Percentiles rank a stretch among this genome's conserved stretches.
Conservation (phyloP, 495 filamentous ascomycete genomes). For the Lasiosphaeris hirsuta region DNA sequence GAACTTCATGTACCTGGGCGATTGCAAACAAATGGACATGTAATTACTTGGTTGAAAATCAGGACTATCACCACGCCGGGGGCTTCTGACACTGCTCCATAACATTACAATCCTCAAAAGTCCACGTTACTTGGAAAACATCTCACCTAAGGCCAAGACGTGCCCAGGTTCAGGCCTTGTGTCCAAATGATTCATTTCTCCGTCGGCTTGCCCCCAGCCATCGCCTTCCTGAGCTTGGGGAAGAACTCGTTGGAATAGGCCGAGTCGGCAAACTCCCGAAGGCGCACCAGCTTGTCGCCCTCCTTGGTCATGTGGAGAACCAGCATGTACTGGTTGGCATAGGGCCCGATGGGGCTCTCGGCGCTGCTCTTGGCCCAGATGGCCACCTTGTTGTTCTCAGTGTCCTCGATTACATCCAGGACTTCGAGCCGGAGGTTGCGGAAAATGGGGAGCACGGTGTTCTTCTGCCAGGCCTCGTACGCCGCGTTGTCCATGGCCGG, state of each 20-base stretch:
- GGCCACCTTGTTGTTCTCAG: slow-evolving; percentile 6
- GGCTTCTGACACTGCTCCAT: too few relatives aligned
- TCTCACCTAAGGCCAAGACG: too few relatives aligned
- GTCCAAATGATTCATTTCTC: too few relatives aligned
- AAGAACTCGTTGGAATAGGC: not conserved
- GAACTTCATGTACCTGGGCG: too few relatives aligned
- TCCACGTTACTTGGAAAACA: too few relatives aligned
- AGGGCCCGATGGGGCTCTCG: slow-evolving; percentile 7
- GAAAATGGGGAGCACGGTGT: not conserved
- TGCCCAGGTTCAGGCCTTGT: too few relatives aligned
- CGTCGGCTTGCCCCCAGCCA: too few relatives aligned
- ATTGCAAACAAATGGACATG: too few relatives aligned
- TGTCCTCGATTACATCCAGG: slow-evolving; percentile 9
- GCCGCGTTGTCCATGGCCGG: slow-evolving; percentile 7
- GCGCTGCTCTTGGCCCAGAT: slow-evolving; percentile 6
- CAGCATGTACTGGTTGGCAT: slow-evolving; percentile 10
- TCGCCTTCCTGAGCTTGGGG: not conserved
- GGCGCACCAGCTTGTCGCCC: slow-evolving; percentile 2
- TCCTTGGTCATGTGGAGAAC: slow-evolving; percentile 1
- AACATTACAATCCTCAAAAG: too few relatives aligned
- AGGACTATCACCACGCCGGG: too few relatives aligned
- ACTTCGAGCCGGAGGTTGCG: slow-evolving; percentile 7
- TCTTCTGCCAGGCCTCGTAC: not conserved
- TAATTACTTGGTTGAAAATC: too few relatives aligned
- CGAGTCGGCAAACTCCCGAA: slow-evolving; percentile 11